Base-by-base conservation (phyloP, 2,329 filamentous ascomycete genomes). In the Grosmannia huntii region DNA sequence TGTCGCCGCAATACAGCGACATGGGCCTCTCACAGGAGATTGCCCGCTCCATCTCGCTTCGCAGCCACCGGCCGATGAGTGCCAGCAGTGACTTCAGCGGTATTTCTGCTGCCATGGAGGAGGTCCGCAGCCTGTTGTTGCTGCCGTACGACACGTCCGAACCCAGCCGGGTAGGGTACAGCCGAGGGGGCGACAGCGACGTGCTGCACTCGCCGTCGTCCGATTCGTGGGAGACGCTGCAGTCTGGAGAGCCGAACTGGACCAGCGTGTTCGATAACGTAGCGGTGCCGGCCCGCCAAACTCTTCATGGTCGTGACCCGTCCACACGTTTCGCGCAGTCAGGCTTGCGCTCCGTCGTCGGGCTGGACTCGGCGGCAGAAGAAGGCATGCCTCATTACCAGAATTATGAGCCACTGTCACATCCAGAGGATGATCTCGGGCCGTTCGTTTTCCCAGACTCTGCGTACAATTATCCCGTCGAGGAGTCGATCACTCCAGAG, bases 31-130 rank as follows among this genome's bases (percentile, higher is more conserved):
- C 62, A 0, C 31, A 58, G 4, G 62, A 62, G 49, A 60, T 63
- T 57, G 62, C 62, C 16, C 53, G 33, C 14, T 46, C 53, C n/a
- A 53, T 44, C n/a, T 62, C 62, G 12, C 52, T 62, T 21, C 53
- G 51, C 51, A 58, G 55, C 46, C 48, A 56, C 1, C 50, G 57
- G 23, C 59, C 52, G 4, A 14, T 4, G 4, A 57, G 51, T 6
- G 11, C 5, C 16, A 28, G 19, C 28, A 58, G 44, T 53, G 44
- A 11, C 46, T 23, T 27, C 23, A 55, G 60, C 58, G 56, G 62
- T 41, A 59, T 63, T 25, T 63, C 62, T 12, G 61, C 61, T 1
- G 62, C 62, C 33, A 62, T 63, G 58, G 62, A 61, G n/a, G 62
- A 63, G 27, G 61, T 63, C 6, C 58, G 60, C 31, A 62, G 61